Evolutionary conservation across 257 asterid genomes (phyloP).

Genomic region (Craterostigma plantagineum): DNA sequence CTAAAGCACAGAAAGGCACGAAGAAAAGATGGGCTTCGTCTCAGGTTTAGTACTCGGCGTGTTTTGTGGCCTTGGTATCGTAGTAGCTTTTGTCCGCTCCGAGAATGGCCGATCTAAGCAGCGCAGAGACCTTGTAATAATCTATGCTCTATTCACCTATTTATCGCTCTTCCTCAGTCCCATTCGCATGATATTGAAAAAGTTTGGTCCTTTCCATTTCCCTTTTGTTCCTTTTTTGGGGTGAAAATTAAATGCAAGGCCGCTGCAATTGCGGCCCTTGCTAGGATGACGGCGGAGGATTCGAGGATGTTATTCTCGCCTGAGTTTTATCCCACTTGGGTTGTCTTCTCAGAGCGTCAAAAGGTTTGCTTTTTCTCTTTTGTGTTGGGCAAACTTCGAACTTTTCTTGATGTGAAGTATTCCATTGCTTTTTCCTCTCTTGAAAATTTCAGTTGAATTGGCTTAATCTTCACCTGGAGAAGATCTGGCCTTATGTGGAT

Average conservation of each 20-base stretch:
- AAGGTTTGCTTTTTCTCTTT: conserved; percentile 31
- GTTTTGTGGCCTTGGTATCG: conserved; percentile 44
- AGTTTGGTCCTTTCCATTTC: too few relatives aligned
- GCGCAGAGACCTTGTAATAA: conserved; percentile 69
- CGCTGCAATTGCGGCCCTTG: conserved; percentile 63
- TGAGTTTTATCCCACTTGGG: conserved; percentile 85
- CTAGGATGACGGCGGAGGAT: conserved; percentile 89
- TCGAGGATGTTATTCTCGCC: conserved; percentile 73
- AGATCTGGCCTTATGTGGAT: conserved; percentile 83
- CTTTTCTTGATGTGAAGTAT: not conserved
- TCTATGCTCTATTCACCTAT: not conserved
- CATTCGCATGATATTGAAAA: not conserved
- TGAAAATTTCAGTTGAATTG: conserved; percentile 81
- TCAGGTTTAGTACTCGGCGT: conserved; percentile 56
- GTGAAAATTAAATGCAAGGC: conserved; percentile 26
- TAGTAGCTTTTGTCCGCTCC: conserved; percentile 79
- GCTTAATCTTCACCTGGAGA: conserved; percentile 77
- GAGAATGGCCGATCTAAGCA: conserved; percentile 87
- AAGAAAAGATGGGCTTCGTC: conserved; percentile 41
- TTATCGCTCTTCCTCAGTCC: not conserved
- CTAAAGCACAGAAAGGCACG: too few relatives aligned
- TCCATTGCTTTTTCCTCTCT: too few relatives aligned
- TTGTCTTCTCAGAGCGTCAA: conserved; percentile 83
- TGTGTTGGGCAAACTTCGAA: conserved; percentile 1
- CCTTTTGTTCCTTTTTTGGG: not conserved